Evolutionary conservation across 177 flowering plant species (phyloP).

Genomic region (Vitis hybrid): DNA sequence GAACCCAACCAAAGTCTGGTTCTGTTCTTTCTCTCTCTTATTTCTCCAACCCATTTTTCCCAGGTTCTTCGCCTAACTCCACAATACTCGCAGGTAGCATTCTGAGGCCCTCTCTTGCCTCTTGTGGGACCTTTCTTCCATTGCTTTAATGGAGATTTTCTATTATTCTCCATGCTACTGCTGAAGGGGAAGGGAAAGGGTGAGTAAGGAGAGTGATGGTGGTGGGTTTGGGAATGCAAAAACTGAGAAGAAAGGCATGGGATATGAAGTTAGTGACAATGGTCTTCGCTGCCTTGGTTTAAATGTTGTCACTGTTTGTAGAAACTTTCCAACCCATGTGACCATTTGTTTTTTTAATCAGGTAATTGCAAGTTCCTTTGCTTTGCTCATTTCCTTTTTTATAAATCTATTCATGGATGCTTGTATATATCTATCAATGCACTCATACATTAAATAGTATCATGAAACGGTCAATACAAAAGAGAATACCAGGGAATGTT

Average conservation of each 20-base stretch:
- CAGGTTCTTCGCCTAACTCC: constrained; percentile 96
- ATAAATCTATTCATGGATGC: neutral
- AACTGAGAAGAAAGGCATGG: constrained; percentile 34
- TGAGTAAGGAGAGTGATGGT: constrained; percentile 9
- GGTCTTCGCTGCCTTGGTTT: constrained; percentile 30
- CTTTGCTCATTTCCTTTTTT: neutral
- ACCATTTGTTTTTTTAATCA: constrained; percentile 37
- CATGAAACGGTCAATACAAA: no score
- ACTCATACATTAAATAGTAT: no score
- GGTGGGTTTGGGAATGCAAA: neutral
- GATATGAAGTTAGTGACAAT: constrained; percentile 49
- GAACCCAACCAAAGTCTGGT: constrained; percentile 95
- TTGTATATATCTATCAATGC: no score
- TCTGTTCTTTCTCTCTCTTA: constrained; percentile 94
- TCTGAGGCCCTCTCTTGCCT: constrained; percentile 97
- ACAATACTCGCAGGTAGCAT: constrained; percentile 79
- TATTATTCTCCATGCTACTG: constrained; percentile 53
- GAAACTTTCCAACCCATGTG: constrained; percentile 53
- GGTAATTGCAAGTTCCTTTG: neutral
- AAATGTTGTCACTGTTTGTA: constrained; percentile 80
- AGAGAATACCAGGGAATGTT: no score
- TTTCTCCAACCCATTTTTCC: constrained; percentile 99
- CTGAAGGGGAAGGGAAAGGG: neutral
- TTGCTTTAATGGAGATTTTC: constrained; percentile 59
- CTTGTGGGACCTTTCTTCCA: constrained; percentile 97